Evolutionary conservation across 768 basidiomycete species (phyloP).

Genomic region (Gymnopilus dilepis): DNA sequence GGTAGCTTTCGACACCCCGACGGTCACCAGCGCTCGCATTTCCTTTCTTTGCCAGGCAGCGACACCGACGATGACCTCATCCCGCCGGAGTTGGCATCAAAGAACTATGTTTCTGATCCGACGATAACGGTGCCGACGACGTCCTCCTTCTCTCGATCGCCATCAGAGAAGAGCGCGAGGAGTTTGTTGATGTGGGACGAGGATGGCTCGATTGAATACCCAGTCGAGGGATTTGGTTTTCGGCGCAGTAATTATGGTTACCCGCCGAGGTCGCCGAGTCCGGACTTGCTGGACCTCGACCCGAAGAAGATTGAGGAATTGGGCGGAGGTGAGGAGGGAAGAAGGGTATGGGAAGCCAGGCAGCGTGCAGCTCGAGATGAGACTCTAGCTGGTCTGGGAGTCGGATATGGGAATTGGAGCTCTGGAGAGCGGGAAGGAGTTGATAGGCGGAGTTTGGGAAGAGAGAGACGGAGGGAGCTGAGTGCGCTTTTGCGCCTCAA

Average conservation of each 20-base stretch:
- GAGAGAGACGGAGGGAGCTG: constrained; percentile 61
- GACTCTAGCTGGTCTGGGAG: constrained; percentile 26
- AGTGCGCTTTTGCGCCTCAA: constrained; percentile 62
- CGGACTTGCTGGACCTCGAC: constrained; percentile 43
- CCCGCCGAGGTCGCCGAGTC: constrained; percentile 47
- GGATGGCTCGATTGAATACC: constrained; percentile 15
- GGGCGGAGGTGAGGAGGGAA: constrained; percentile 47
- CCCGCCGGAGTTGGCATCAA: constrained; percentile 29
- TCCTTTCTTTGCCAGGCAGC: constrained; percentile 39
- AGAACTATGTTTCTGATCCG: constrained; percentile 28
- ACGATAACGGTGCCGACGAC: constrained; percentile 19
- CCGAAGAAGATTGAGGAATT: constrained; percentile 29
- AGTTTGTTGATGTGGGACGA: constrained; percentile 50
- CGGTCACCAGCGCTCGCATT: constrained; percentile 26
- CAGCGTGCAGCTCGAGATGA: constrained; percentile 31
- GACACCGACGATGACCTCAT: constrained; percentile 40
- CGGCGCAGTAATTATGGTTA: neutral
- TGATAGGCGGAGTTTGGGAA: constrained; percentile 42
- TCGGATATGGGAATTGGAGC: constrained; percentile 37
- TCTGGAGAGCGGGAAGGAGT: constrained; percentile 45
- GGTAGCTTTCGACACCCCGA: neutral
- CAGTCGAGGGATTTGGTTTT: constrained; percentile 26
- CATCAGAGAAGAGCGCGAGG: constrained; percentile 9
- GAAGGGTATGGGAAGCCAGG: constrained; percentile 45
- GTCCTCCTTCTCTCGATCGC: constrained; percentile 10